Conservation (phyloP, 805 yeast species). For the Yamadazyma insecticola region DNA sequence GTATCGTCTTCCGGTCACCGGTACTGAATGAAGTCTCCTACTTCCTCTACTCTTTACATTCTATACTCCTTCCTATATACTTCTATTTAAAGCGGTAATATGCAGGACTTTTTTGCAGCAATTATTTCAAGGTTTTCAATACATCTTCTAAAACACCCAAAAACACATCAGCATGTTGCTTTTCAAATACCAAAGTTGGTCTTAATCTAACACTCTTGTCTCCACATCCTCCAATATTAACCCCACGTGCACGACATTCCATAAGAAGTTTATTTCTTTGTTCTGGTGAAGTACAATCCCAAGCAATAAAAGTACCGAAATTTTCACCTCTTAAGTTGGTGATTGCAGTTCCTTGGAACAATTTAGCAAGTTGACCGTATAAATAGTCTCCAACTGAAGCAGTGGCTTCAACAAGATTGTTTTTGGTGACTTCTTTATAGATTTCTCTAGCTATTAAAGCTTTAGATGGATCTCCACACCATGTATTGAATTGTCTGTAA, state of each 20-base stretch:
- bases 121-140: slow-evolving; percentile 12
- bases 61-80: too few species aligned
- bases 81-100: too few species aligned
- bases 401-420: slow-evolving; percentile 46
- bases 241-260: slow-evolving; percentile 46
- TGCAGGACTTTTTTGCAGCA: too few species aligned
- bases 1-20: too few species aligned
- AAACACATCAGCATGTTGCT: slow-evolving; percentile 57
- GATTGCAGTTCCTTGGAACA: slow-evolving; percentile 41
- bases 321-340: slow-evolving; percentile 57
- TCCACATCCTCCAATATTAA: slow-evolving; percentile 69
- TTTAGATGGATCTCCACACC: slow-evolving; percentile 76
- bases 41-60: too few species aligned
- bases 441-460: slow-evolving; percentile 61
- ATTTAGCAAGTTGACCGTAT: slow-evolving; percentile 34
- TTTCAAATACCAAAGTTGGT: slow-evolving; percentile 59
- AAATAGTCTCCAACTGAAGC: slow-evolving; percentile 53
- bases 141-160: slow-evolving; percentile 35
- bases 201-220: slow-evolving; percentile 56
- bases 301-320: slow-evolving; percentile 64
- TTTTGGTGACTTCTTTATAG: slow-evolving; percentile 47
- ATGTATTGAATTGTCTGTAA: slow-evolving; percentile 70
- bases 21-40: too few species aligned
- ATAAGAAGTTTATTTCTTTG: slow-evolving; percentile 45
- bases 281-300: slow-evolving; percentile 45